Conservation (phyloP, 345 rosid species). For the Cardamine resedifolia region DNA sequence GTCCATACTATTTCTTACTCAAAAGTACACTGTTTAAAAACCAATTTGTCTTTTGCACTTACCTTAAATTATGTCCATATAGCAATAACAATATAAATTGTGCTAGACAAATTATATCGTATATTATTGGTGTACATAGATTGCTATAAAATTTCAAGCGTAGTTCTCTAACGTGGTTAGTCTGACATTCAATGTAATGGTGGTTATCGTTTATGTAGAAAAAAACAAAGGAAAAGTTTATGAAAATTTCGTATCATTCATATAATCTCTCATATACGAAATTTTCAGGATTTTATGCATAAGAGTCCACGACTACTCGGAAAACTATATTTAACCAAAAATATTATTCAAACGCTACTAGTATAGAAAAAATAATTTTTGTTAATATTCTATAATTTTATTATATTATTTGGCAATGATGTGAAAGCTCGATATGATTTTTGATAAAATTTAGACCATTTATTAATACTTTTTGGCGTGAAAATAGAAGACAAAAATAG, state of each 20-base stretch:
- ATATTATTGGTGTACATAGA: not conserved
- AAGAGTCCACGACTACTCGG: not conserved
- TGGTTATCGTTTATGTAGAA: not conserved
- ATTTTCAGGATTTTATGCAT: not conserved
- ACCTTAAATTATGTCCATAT: slow-evolving; percentile 17
- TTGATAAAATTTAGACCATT: not conserved
- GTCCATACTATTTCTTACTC: slow-evolving; percentile 18
- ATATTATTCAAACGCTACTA: not conserved
- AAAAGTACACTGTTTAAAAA: slow-evolving; percentile 9
- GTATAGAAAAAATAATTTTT: not conserved
- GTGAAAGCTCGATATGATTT: slow-evolving; percentile 18
- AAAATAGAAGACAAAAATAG: slow-evolving; percentile 28
- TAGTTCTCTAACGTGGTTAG: not conserved
- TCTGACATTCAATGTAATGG: not conserved
- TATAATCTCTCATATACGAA: not conserved
- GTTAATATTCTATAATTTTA: not conserved
- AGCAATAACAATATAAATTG: not conserved
- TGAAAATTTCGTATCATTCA: not conserved
- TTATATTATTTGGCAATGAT: slow-evolving; percentile 27
- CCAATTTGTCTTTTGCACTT: slow-evolving; percentile 8
- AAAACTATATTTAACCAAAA: not conserved
- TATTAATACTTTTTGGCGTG: slow-evolving; percentile 14
- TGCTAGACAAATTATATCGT: not conserved
- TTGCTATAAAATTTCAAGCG: not conserved
- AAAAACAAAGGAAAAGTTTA: too few relatives aligned